Conservation (phyloP, 768 basidiomycete genomes). For the Sarcodon sp. region DNA sequence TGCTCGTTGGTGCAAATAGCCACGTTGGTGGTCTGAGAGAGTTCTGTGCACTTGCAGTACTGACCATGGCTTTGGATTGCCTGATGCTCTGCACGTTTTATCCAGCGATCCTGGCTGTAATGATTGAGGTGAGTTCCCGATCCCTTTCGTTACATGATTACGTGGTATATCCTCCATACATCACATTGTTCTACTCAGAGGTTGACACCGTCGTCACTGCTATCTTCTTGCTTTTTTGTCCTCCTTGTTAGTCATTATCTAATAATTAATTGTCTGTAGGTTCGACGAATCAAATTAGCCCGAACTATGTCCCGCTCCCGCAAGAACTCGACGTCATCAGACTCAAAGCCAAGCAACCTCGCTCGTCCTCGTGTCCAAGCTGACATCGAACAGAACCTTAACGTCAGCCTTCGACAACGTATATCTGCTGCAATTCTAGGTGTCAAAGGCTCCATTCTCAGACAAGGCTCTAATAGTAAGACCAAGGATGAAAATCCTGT, state of each 20-base stretch:
- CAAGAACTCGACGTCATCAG: constrained; percentile 7
- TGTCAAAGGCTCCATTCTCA: constrained; percentile 38
- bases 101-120: constrained; percentile 78
- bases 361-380: constrained; percentile 8
- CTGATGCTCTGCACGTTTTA: constrained; percentile 84
- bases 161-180: background rate
- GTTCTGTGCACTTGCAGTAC: constrained; percentile 88
- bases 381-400: constrained; percentile 4
- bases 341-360: background rate
- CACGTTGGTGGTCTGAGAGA: constrained; percentile 84
- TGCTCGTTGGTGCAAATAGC: constrained; percentile 76
- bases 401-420: constrained; percentile 16
- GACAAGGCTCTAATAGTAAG: constrained; percentile 13
- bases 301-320: constrained; percentile 33
- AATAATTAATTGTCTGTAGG: constrained; percentile 24
- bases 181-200: background rate
- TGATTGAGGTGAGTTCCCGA: constrained; percentile 68
- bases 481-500: constrained; percentile 67
- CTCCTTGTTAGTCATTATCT: background rate
- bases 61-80: constrained; percentile 83
- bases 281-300: constrained; percentile 56
- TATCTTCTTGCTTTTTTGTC: constrained; percentile 10
- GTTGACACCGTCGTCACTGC: background rate
- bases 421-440: constrained; percentile 22
- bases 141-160: background rate